Evolutionary conservation across 306 rosid genomes (phyloP).

Genomic region (Carpinus fangiana): DNA sequence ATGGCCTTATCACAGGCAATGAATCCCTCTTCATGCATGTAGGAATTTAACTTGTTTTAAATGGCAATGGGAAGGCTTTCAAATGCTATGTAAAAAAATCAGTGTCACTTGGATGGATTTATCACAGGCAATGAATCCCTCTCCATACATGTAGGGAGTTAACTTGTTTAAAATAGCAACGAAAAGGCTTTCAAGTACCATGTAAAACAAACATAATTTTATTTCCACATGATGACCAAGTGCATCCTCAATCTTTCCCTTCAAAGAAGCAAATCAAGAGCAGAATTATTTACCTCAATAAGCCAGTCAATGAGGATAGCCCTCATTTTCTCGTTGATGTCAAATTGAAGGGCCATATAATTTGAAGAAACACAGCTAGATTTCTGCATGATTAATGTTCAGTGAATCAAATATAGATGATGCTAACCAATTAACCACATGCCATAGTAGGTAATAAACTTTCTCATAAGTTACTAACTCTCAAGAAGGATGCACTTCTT

Average conservation of each 20-base stretch:
- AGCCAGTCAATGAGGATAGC: conserved; percentile 53
- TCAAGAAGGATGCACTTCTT: neutral
- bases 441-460: neutral
- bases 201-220: neutral
- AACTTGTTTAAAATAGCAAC: too few species aligned
- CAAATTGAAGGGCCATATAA: conserved; percentile 40
- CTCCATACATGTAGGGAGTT: neutral
- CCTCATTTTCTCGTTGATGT: conserved; percentile 52
- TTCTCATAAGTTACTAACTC: neutral
- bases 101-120: neutral
- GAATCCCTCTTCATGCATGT: neutral
- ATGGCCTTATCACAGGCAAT: neutral
- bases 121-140: neutral
- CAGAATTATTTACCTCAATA: conserved; percentile 35
- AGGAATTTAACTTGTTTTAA: neutral
- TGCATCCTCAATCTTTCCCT: neutral
- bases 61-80: neutral
- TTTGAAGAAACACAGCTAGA: conserved; percentile 35
- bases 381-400: conserved; percentile 30
- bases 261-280: neutral
- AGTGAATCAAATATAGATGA: neutral
- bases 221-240: neutral
- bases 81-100: neutral
- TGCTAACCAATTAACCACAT: neutral
- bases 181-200: neutral